Evolutionary conservation across 495 filamentous ascomycete genomes (phyloP).

Genomic region (Xylaria nigripes): DNA sequence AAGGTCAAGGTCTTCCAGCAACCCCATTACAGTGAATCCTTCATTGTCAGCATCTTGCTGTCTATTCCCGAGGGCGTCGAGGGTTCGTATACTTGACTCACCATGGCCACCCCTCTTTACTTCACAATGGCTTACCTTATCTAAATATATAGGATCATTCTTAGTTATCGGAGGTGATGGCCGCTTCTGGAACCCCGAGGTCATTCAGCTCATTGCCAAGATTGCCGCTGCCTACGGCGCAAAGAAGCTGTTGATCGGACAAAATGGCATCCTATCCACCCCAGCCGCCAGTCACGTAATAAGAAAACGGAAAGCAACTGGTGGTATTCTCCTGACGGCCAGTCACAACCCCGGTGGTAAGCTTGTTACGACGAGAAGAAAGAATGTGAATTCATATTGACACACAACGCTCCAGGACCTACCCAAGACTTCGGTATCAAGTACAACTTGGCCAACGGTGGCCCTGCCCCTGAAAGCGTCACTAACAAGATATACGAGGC

Average conservation of each 20-base stretch:
- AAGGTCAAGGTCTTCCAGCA: constrained; percentile 98
- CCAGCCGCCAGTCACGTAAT: constrained; percentile 95
- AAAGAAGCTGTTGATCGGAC: constrained; percentile 95
- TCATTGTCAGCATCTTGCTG: constrained; percentile 84
- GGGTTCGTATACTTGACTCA: constrained; percentile 24
- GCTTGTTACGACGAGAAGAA: constrained; percentile 21
- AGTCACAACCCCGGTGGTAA: constrained; percentile 96
- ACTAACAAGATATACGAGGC: constrained; percentile 96
- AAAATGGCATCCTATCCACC: constrained; percentile 92
- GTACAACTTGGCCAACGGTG: constrained; percentile 95
- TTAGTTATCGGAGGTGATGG: constrained; percentile 98
- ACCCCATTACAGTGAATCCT: constrained; percentile 89
- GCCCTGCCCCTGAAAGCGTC: constrained; percentile 86
- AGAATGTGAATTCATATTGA: neutral
- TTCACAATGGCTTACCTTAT: neutral
- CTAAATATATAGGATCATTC: constrained; percentile 49
- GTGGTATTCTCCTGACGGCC: constrained; percentile 92
- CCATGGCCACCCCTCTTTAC: neutral
- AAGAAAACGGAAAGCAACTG: constrained; percentile 84
- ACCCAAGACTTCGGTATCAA: constrained; percentile 97
- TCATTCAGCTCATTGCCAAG: constrained; percentile 93
- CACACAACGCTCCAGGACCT: constrained; percentile 53
- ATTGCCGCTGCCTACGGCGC: constrained; percentile 95
- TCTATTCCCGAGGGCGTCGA: constrained; percentile 93
- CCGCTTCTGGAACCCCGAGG: constrained; percentile 93